Evolutionary conservation across 768 basidiomycete genomes (phyloP).

Genomic region (Pleurotus eryngii): DNA sequence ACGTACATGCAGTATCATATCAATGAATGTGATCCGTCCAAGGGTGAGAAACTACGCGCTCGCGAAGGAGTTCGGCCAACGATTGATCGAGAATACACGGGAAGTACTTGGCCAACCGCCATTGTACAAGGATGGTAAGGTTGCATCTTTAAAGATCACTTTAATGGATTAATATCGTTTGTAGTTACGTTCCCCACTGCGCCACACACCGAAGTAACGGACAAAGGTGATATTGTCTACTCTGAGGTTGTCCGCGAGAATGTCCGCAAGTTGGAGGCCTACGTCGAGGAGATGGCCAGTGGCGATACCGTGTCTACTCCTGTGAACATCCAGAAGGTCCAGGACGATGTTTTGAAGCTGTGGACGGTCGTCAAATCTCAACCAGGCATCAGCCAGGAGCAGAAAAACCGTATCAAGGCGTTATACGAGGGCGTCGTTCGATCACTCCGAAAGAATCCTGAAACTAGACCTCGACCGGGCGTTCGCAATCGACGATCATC

Average conservation of each 20-base stretch:
- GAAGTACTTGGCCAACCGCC: conserved; percentile 84
- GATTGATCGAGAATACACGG: conserved; percentile 89
- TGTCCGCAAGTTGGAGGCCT: conserved; percentile 96
- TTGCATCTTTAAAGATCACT: background rate
- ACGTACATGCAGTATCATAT: conserved; percentile 97
- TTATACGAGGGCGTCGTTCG: conserved; percentile 96
- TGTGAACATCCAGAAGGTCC: conserved; percentile 96
- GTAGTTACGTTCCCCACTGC: conserved; percentile 97
- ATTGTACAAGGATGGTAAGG: conserved; percentile 89
- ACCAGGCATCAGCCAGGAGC: conserved; percentile 94
- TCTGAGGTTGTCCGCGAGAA: conserved; percentile 93
- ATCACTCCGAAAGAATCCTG: conserved; percentile 79
- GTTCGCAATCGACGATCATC: conserved; percentile 84
- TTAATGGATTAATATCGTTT: conserved; percentile 10
- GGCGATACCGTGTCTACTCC: conserved; percentile 80
- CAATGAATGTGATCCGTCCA: conserved; percentile 71
- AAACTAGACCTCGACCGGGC: conserved; percentile 49
- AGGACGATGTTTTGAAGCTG: conserved; percentile 93
- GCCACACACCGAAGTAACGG: conserved; percentile 89
- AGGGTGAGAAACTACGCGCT: conserved; percentile 92
- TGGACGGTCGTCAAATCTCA: conserved; percentile 98
- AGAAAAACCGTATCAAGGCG: conserved; percentile 93
- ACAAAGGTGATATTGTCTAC: conserved; percentile 93
- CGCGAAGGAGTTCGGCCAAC: conserved; percentile 97
- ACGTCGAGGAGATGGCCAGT: conserved; percentile 97